Conservation (phyloP, 257 asterid genomes). For the Pogostemon cablin region DNA sequence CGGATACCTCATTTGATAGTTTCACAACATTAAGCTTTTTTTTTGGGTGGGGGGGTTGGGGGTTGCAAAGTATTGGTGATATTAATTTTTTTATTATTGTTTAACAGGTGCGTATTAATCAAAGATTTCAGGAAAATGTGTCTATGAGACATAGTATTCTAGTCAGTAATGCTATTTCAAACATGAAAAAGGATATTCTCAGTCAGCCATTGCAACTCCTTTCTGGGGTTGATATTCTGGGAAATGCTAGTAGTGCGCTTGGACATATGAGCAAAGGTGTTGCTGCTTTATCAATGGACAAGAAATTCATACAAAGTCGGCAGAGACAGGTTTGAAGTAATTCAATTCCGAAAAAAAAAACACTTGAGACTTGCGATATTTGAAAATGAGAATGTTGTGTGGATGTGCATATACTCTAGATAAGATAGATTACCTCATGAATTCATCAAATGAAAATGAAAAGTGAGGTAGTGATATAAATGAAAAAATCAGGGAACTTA, state of each 20-base stretch:
- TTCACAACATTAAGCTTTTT: constrained; percentile 11
- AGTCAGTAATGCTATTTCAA: constrained; percentile 73
- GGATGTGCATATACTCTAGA: too few species aligned
- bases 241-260: constrained; percentile 99
- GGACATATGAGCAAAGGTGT: constrained; percentile 99
- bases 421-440: too few species aligned
- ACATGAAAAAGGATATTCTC: constrained; percentile 89
- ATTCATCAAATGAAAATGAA: too few species aligned
- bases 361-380: too few species aligned
- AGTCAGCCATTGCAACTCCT: constrained; percentile 98
- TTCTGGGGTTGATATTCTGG: constrained; percentile 97
- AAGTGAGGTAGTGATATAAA: too few species aligned
- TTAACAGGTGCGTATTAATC: constrained; percentile 87
- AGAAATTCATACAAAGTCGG: constrained; percentile 96
- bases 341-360: neutral
- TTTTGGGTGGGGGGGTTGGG: too few species aligned
- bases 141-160: constrained; percentile 86
- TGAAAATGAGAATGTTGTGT: too few species aligned
- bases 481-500: too few species aligned
- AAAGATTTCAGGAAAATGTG: constrained; percentile 81
- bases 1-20: constrained; percentile 20
- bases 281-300: constrained; percentile 99
- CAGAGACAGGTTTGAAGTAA: constrained; percentile 75
- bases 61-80: neutral
- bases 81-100: constrained; percentile 18